Evolutionary conservation across 495 filamentous ascomycete genomes (phyloP).

Genomic region (Parathielavia hyrcaniae): DNA sequence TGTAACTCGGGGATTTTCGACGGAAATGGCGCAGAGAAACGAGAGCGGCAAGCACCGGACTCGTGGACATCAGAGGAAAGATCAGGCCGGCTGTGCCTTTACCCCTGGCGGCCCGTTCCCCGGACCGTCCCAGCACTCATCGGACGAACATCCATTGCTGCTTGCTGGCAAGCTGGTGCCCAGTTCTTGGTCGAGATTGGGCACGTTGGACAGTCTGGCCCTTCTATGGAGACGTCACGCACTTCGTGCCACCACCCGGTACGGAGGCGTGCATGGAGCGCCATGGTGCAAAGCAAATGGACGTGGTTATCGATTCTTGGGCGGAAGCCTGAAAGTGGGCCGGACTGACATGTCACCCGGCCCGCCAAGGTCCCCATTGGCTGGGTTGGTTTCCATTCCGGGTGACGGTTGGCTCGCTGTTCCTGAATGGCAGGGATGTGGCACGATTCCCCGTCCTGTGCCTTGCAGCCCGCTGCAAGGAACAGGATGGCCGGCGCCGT

Average conservation of each 20-base stretch:
- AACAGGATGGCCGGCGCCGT: conserved; percentile 18
- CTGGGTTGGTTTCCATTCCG: conserved; percentile 14
- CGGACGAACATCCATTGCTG: conserved; percentile 11
- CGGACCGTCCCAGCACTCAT: conserved; percentile 8
- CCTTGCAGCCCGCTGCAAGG: conserved; percentile 27
- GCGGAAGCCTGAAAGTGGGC: conserved; percentile 8
- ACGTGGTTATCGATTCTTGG: conserved; percentile 13
- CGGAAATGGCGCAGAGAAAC: not conserved
- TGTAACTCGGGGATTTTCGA: not conserved
- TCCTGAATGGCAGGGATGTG: conserved; percentile 15
- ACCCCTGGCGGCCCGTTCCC: conserved; percentile 1
- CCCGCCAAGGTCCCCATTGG: conserved; percentile 13
- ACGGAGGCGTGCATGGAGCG: conserved; percentile 1
- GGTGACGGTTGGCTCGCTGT: conserved; percentile 22
- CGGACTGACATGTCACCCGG: conserved; percentile 14
- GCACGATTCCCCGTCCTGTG: conserved; percentile 14
- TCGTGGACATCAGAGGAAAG: not conserved
- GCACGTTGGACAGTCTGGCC: not conserved
- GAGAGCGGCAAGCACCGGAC: not conserved
- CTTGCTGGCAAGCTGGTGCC: not conserved
- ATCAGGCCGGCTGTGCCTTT: not conserved
- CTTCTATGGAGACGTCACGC: conserved; percentile 19
- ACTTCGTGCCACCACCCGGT: conserved; percentile 4
- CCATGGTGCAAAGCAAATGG: not conserved
- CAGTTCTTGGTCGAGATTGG: not conserved